Base-by-base conservation (phyloP, 139 green algal species). In the Closterium sp. region DNA sequence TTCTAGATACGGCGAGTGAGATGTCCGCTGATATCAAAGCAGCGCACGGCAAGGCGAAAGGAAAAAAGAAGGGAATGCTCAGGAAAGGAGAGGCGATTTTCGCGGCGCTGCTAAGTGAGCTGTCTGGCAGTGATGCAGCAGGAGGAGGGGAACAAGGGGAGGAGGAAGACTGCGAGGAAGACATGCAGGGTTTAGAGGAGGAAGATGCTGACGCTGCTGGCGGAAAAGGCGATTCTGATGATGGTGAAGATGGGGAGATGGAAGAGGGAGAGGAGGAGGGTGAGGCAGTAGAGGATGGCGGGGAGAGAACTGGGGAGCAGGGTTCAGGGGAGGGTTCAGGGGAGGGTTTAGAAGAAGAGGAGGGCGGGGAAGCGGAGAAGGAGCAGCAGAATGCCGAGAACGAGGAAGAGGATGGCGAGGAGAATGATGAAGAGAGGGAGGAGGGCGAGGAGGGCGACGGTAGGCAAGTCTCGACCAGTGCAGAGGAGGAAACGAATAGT, bases 41-140 rank as follows among this genome's bases (percentile, higher is more conserved):
- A 76, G 55, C 55, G 55, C 55, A 76, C 55, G 55, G 55, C 55
- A 28, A 16, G 55, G 55, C 25, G 90, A 34, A 34, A 21, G 33
- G 33, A 88, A 93, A 76, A 87, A 32, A 90, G 86, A 43, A 28
- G 31, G 12, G 30, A 23, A 85, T 92, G 87, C 55, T 91, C 0
- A 19, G 34, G 32, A n/a, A 91, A 69, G 33, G 25, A 25, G 21
- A 90, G 84, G 69, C 23, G 33, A 34, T 91, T 28, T 76, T 91
- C 23, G 12, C 28, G 89, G 69, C 33, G 89, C 23, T 34, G 23
- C 31, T 92, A 90, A 91, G 16, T 25, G 55, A 86, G 2, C 25
- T 91, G 89, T 36, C 55, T 36, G 33, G 28, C 4, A 33, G 89
- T 87, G 35, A 64, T 66, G 4, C 66, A 16, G 69, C 66, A 2